phyloP scores from a whole-genome alignment of 106 monocot genomes.

The Phalaenopsis aphrodite region DNA sequence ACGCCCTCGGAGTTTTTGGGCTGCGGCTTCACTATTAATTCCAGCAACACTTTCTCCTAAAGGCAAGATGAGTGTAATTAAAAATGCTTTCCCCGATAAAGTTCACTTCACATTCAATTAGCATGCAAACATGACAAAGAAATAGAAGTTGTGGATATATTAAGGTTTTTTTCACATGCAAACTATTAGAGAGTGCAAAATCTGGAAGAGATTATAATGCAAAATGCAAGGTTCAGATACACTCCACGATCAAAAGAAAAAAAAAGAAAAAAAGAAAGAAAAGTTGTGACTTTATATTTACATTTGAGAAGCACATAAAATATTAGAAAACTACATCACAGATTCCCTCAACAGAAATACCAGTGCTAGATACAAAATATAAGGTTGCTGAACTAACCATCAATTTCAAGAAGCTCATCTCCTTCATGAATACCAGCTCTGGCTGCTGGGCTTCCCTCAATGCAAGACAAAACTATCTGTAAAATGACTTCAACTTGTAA shows the following conservation, averaged over 20 bases:
- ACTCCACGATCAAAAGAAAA: too few species aligned
- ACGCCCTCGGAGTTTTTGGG: constrained; percentile 81
- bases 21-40: constrained; percentile 67
- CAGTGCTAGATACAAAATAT: not conserved
- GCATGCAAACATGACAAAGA: not conserved
- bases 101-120: not conserved
- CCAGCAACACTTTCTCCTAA: constrained; percentile 68
- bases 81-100: not conserved
- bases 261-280: not conserved
- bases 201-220: too few species aligned
- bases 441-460: constrained; percentile 89
- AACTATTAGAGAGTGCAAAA: not conserved
- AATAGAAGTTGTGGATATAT: not conserved
- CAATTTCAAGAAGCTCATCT: constrained; percentile 85
- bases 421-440: constrained; percentile 90
- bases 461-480: constrained; percentile 86
- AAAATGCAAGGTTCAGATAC: too few species aligned
- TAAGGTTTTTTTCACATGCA: not conserved
- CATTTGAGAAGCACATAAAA: not conserved
- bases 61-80: not conserved
- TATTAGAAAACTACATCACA: too few species aligned
- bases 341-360: too few species aligned
- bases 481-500: not conserved
- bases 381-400: constrained; percentile 42
- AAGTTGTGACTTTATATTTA: not conserved